Conservation (phyloP, 2,329 filamentous ascomycete species). For the Hypoxylon sp. region DNA sequence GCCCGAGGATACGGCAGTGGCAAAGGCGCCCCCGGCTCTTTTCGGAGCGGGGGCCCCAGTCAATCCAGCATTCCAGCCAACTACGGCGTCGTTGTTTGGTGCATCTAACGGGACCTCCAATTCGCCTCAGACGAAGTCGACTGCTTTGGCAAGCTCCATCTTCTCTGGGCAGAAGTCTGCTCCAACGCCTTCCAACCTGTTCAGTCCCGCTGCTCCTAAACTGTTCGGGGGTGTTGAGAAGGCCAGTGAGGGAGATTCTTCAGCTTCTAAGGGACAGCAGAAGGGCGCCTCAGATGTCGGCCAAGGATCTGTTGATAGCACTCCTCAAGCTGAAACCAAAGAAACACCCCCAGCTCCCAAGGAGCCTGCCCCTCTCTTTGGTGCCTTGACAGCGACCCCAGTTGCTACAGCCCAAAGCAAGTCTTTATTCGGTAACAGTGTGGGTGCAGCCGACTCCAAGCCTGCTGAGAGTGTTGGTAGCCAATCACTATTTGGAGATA, state of each 20-base stretch:
- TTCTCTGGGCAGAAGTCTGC: conserved; percentile 48
- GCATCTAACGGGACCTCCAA: conserved; percentile 28
- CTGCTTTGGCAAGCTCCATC: conserved; percentile 43
- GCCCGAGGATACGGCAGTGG: conserved; percentile 51
- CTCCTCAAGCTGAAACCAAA: conserved; percentile 22
- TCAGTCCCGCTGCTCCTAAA: conserved; percentile 33
- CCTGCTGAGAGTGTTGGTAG: conserved; percentile 14
- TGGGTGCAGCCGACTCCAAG: conserved; percentile 25
- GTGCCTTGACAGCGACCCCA: conserved; percentile 29
- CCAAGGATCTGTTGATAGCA: conserved; percentile 16
- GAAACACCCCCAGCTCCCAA: conserved; percentile 30
- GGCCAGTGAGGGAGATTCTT: conserved; percentile 25
- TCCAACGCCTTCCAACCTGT: conserved; percentile 37
- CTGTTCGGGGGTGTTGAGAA: conserved; percentile 39
- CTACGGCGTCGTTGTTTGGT: conserved; percentile 45
- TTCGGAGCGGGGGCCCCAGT: conserved; percentile 41
- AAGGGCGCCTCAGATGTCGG: conserved; percentile 22
- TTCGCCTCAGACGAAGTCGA: conserved; percentile 43
- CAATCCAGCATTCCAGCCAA: conserved; percentile 25
- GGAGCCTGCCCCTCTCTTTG: conserved; percentile 29
- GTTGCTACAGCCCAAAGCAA: conserved; percentile 37
- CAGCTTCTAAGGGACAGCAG: conserved; percentile 33
- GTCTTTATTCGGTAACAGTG: conserved; percentile 37
- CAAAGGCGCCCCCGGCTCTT: conserved; percentile 44
- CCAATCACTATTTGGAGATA: conserved; percentile 40